These are phyloP conservation scores for Fraxinus latifolia DNA, from an alignment of 305 asterid genomes.

Conservation along the genomic window DNA sequence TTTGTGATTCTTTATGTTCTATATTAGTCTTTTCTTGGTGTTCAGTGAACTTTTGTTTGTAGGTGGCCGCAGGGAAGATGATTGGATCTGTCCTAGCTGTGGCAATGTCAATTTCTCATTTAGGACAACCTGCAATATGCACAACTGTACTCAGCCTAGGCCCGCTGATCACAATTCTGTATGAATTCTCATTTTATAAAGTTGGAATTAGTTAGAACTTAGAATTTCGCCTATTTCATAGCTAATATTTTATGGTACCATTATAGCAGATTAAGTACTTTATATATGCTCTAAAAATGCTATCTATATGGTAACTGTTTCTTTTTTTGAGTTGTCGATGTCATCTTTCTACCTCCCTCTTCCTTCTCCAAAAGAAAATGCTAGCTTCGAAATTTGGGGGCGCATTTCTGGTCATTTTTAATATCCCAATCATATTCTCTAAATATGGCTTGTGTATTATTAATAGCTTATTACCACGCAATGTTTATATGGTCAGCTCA, in stretches of 20 bases:
- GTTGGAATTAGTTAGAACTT: not conserved
- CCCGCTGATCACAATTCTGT: conserved; percentile 87
- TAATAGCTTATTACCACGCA: not conserved
- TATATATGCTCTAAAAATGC: not conserved
- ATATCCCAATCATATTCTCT: not conserved
- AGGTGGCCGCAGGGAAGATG: conserved; percentile 98
- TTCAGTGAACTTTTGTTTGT: conserved; percentile 20
- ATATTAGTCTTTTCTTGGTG: conserved; percentile 4
- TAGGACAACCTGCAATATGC: conserved; percentile 94
- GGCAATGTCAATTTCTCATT: conserved; percentile 88
- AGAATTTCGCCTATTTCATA: not conserved
- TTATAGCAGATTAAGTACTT: not conserved
- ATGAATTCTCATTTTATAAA: conserved; percentile 25
- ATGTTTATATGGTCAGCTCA: not conserved
- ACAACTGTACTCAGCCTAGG: conserved; percentile 89
- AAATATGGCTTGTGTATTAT: not conserved
- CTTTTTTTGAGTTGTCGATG: not conserved
- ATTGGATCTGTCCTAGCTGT: conserved; percentile 96
- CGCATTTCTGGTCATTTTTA: not conserved
- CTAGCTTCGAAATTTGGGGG: not conserved
- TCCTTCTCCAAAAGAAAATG: not conserved
- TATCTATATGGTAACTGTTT: not conserved
- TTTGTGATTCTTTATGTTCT: conserved; percentile 1
- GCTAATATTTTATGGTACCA: not conserved
- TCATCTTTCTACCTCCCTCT: not conserved